A percentile compares a stretch with the other conserved stretches of the same genome.
Evolutionary conservation across 2,329 filamentous ascomycete species (phyloP).

Genomic region (Calonectria naviculata): DNA sequence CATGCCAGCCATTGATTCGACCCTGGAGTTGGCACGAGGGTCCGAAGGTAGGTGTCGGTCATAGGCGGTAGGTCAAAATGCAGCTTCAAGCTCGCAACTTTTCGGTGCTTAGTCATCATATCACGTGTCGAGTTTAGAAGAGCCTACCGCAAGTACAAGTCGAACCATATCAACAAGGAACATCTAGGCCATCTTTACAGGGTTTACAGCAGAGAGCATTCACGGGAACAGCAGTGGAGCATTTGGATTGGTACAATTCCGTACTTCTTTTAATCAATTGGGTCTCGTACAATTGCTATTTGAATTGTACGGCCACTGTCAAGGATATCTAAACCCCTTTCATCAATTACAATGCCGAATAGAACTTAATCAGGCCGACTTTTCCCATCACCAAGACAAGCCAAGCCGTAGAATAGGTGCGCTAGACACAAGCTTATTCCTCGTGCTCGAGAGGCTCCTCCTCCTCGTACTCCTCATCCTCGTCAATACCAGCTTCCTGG

Average conservation of each 20-base stretch:
- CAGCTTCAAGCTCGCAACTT: constrained; percentile 41
- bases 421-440: constrained; percentile 47
- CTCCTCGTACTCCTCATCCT: constrained; percentile 96
- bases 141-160: neutral
- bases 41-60: constrained; percentile 27
- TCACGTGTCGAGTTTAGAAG: constrained; percentile 37
- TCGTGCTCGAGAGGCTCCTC: constrained; percentile 88
- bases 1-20: constrained; percentile 61
- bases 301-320: constrained; percentile 45
- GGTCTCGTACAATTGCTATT: constrained; percentile 45
- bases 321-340: constrained; percentile 54
- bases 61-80: constrained; percentile 24
- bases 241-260: constrained; percentile 37
- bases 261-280: constrained; percentile 45
- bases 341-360: constrained; percentile 48
- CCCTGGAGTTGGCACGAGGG: constrained; percentile 11
- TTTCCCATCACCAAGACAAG: constrained; percentile 18
- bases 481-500: constrained; percentile 91
- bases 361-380: constrained; percentile 44
- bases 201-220: neutral
- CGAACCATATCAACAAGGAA: neutral
- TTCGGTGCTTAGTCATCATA: constrained; percentile 48
- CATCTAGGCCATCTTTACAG: neutral
- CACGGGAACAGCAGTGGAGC: neutral
- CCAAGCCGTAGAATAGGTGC: constrained; percentile 13